phyloP scores from a whole-genome alignment of 2,329 filamentous ascomycete species.

The Aspergillus fischeri region DNA sequence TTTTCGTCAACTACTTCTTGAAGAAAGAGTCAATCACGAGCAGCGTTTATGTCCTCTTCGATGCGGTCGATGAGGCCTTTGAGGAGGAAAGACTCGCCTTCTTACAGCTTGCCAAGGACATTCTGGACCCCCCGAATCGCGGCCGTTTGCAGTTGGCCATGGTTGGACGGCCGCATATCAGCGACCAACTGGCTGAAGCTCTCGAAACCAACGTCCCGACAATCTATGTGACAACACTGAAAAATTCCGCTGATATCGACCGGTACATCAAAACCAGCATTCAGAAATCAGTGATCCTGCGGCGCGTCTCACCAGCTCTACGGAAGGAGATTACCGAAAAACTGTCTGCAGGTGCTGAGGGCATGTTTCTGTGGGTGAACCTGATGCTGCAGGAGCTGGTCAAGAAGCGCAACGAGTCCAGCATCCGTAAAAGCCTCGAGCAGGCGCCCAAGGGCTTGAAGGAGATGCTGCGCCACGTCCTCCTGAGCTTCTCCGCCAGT shows the following conservation, averaged over 20 bases:
- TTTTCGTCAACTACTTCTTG: slow-evolving; percentile 40
- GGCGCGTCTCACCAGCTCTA: slow-evolving; percentile 26
- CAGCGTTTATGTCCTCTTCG: slow-evolving; percentile 44
- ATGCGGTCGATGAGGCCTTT: slow-evolving; percentile 47
- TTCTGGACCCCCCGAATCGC: slow-evolving; percentile 12
- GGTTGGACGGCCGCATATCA: slow-evolving; percentile 41
- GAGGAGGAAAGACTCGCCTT: slow-evolving; percentile 37
- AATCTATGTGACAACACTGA: slow-evolving; percentile 42
- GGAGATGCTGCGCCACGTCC: slow-evolving; percentile 42
- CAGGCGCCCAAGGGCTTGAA: slow-evolving; percentile 44
- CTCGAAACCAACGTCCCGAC: slow-evolving; percentile 36
- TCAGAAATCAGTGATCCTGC: slow-evolving; percentile 36
- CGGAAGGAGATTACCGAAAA: slow-evolving; percentile 36
- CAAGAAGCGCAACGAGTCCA: slow-evolving; percentile 38
- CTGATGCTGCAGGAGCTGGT: slow-evolving; percentile 50
- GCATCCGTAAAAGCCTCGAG: slow-evolving; percentile 42
- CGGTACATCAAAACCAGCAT: slow-evolving; percentile 43
- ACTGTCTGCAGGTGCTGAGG: slow-evolving; percentile 43
- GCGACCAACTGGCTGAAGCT: slow-evolving; percentile 33
- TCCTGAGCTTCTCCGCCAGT: slow-evolving; percentile 33
- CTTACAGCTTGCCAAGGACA: slow-evolving; percentile 31
- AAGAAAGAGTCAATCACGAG: slow-evolving; percentile 28
- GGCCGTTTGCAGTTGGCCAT: slow-evolving; percentile 33
- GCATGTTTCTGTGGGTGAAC: slow-evolving; percentile 49
- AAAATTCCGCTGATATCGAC: slow-evolving; percentile 42